Base-by-base conservation (phyloP, 23 red algal genomes). In the Pyropia haitanensis region DNA sequence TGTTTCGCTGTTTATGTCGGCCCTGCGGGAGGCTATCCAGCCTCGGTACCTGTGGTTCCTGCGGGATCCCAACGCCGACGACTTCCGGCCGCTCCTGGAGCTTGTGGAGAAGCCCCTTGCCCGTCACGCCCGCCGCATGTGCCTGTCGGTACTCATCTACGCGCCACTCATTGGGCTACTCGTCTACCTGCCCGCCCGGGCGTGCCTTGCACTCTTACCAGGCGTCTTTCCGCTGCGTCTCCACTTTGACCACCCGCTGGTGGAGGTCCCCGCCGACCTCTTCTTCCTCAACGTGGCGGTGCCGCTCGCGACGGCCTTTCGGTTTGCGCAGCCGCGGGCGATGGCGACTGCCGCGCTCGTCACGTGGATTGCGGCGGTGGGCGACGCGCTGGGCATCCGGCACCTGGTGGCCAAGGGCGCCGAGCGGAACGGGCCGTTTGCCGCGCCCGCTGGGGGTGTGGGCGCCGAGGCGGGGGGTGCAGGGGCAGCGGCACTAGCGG, bases 1-100 rank as follows among this genome's bases (percentile, higher is more conserved):
- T 33, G 75, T 91, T 18, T 98, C 94, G 21, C 51, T 98, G 64
- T 86, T 91, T 48, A 83, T 98, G 17, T 85, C 78, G 58, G 25
- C 81, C 20, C 30, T 85, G 19, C 48, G 83, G 31, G 81, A 98
- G 61, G 72, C 91, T 29, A 25, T 98, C 46, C 85, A 73, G 30
- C 94, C 94, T 23, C 65, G 72, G 56, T 34, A 91, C 16, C 67
- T 98, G 28, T 88, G 87, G 71, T 98, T 98, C 71, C 73, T 98
- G 50, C 86, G 94, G 2, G 82, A 98, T 53, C 94, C 86, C 6
- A 78, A 98, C 46, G 94, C 91, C 32, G 86, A 87, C 7, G 94
- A 91, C 44, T 88, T 91, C 46, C 84, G 87, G 24, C 94, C 94
- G 22, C 83, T 98, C 51, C 75, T 72, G 31, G 94, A 98, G 51